These are phyloP conservation scores for Fusarium staphyleae DNA, from an alignment of 2,329 filamentous ascomycete species.

Conservation along the genomic window DNA sequence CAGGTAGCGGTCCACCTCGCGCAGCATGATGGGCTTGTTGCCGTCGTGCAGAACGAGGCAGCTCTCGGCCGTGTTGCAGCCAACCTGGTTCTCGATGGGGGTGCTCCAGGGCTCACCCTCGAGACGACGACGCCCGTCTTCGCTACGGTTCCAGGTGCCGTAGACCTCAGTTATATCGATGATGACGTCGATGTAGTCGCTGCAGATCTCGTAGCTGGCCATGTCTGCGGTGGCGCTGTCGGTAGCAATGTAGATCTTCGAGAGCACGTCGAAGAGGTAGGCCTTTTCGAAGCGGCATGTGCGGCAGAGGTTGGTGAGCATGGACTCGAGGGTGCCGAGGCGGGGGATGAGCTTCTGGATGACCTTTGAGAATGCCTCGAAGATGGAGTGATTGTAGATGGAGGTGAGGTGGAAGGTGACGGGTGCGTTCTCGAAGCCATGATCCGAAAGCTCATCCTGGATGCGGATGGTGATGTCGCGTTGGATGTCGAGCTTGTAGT, in stretches of 20 bases:
- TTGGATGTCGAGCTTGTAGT: constrained; percentile 95
- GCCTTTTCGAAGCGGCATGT: constrained; percentile 97
- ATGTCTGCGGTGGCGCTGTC: constrained; percentile 94
- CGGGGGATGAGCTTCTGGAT: constrained; percentile 97
- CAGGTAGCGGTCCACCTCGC: constrained; percentile 76
- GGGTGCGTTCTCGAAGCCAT: constrained; percentile 90
- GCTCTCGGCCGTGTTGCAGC: constrained; percentile 71
- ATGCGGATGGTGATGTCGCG: constrained; percentile 96
- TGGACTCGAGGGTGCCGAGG: constrained; percentile 87
- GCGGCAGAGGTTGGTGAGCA: constrained; percentile 92
- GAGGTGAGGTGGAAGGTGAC: constrained; percentile 96
- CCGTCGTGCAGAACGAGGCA: constrained; percentile 71
- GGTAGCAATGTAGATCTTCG: constrained; percentile 98
- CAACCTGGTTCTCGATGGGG: constrained; percentile 70
- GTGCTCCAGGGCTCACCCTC: constrained; percentile 68
- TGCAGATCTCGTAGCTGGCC: constrained; percentile 97
- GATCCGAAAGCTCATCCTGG: constrained; percentile 92
- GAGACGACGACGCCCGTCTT: constrained; percentile 61
- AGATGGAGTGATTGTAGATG: constrained; percentile 98
- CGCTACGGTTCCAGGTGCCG: constrained; percentile 71
- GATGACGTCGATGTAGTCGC: constrained; percentile 97
- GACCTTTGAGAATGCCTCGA: constrained; percentile 97
- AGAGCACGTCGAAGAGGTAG: constrained; percentile 96
- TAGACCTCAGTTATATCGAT: constrained; percentile 97
- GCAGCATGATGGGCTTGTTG: constrained; percentile 69